These are phyloP conservation scores for Penicillium pulvis DNA, from an alignment of 495 filamentous ascomycete species.

Conservation along the genomic window DNA sequence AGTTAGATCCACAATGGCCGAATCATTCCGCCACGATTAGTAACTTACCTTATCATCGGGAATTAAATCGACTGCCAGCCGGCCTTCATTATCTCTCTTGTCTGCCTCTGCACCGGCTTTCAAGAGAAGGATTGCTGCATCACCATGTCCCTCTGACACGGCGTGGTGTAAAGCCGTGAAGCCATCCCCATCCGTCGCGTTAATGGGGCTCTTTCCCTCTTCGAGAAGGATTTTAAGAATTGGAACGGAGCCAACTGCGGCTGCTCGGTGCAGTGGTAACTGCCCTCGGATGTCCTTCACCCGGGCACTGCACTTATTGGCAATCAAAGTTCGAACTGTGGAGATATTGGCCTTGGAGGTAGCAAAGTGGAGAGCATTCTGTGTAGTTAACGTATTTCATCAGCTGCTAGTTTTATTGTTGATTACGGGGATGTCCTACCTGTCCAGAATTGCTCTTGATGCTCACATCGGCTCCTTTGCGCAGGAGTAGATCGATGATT, in stretches of 20 bases:
- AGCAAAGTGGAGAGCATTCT: constrained; percentile 88
- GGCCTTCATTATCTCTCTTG: constrained; percentile 73
- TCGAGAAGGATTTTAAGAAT: constrained; percentile 81
- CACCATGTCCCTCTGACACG: constrained; percentile 89
- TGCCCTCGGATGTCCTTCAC: constrained; percentile 86
- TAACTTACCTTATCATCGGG: constrained; percentile 72
- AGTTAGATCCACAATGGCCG: constrained; percentile 1
- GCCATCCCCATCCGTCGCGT: constrained; percentile 82
- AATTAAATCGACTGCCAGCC: constrained; percentile 75
- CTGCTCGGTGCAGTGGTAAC: constrained; percentile 85
- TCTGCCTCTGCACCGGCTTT: constrained; percentile 84
- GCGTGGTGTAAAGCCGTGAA: constrained; percentile 92
- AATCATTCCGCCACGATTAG: constrained; percentile 3
- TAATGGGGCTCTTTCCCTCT: constrained; percentile 73
- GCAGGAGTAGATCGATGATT: constrained; percentile 70
- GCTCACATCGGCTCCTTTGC: constrained; percentile 82
- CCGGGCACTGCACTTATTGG: constrained; percentile 74
- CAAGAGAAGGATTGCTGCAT: constrained; percentile 78
- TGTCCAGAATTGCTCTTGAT: constrained; percentile 70
- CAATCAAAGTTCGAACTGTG: constrained; percentile 74
- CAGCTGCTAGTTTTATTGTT: background rate
- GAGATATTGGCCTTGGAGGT: constrained; percentile 87
- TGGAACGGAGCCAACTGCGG: constrained; percentile 83
- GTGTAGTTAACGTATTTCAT: background rate
- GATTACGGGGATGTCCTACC: constrained; percentile 34